Evolutionary conservation across 176 grass and related monocot genomes (phyloP), one percentile per base, ranked within the genome.

Genomic region (maize (Zea mays)): DNA sequence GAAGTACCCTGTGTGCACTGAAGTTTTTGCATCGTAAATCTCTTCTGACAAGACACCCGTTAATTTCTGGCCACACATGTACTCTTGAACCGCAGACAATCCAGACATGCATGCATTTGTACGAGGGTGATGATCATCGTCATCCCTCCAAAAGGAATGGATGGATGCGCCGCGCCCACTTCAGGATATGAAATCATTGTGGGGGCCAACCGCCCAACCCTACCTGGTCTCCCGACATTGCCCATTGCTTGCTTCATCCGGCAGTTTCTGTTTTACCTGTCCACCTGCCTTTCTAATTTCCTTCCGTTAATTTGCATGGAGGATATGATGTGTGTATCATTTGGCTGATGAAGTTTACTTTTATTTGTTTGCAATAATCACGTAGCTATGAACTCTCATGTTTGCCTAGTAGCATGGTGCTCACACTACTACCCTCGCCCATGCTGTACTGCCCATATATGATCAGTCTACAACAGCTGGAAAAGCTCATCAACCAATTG

Each of bases 101-200:
- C 69, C 55, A 56, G 37, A 74, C 54, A 56, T 74, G 86, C 75
- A 62, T n/a, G 27, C 27, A 27, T 27, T 46, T 61, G 36, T 74
- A 87, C 33, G 61, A 63, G 61, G 77, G 61, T 82, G 39, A 48
- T 82, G 27, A 36, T 75, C 61, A 44, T 77, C 67, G 38, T 71
- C 72, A 56, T 76, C 75, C 37, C 39, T 44, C 6, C 12, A 27
- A 20, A 63, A 21, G 6, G 81, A 68, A 88, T 84, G 45, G 78
- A 54, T 9, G 54, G 55, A 57, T 3, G n/a, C n/a, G n/a, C n/a
- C 16, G 16, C 54, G 48, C 76, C 74, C 51, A 74, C 85, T 52
- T 63, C 65, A 67, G 45, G 86, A 84, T 84, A 68, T 48, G 69
- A 88, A 63, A 88, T 75, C 69, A 84, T 88, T 62, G 76, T 75